Evolutionary conservation across 225 moss, liverwort and hornwort genomes (phyloP).

Genomic region (Anthoceros angustus): DNA sequence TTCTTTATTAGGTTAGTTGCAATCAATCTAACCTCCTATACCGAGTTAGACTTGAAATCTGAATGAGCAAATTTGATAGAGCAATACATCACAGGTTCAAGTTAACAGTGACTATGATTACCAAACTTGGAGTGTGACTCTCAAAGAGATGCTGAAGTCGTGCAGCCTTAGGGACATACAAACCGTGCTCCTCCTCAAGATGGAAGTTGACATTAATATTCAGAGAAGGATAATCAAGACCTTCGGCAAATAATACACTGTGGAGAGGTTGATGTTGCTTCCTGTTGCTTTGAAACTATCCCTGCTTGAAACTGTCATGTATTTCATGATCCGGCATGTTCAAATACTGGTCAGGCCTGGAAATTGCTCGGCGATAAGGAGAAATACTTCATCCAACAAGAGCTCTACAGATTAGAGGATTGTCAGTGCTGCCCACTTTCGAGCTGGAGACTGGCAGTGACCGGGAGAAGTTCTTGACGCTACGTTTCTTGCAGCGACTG

Average conservation of each 20-base stretch:
- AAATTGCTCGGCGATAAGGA: constrained; percentile 35
- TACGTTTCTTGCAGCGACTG: constrained; percentile 21
- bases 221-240: constrained; percentile 30
- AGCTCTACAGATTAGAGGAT: constrained; percentile 32
- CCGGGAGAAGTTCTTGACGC: constrained; percentile 26
- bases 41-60: not conserved
- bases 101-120: constrained; percentile 26
- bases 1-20: constrained; percentile 15
- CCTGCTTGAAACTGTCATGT: not conserved
- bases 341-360: constrained; percentile 15
- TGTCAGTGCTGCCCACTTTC: constrained; percentile 9
- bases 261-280: constrained; percentile 21
- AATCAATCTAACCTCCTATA: not conserved
- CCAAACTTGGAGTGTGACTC: constrained; percentile 24
- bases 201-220: constrained; percentile 28
- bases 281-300: not conserved
- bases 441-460: constrained; percentile 21
- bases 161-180: constrained; percentile 24
- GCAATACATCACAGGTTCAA: constrained; percentile 19
- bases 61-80: not conserved
- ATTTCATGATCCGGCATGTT: not conserved
- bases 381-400: constrained; percentile 40
- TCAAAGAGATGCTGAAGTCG: constrained; percentile 21
- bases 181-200: constrained; percentile 25
- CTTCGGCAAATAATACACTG: constrained; percentile 34